Evolutionary conservation across 306 rosid species (phyloP).

Genomic region (Styphnolobium japonicum): DNA sequence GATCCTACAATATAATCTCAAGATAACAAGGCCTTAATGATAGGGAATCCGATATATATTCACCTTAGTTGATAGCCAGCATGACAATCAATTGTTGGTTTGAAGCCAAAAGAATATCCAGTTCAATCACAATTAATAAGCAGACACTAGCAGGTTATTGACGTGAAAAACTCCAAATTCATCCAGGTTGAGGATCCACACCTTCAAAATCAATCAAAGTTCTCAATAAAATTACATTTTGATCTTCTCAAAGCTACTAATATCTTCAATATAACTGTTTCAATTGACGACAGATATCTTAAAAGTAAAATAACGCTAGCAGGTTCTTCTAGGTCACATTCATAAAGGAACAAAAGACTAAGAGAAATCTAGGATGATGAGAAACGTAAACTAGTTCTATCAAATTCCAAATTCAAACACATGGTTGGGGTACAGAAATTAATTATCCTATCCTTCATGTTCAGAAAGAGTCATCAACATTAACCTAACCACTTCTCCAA

Average conservation of each 20-base stretch:
- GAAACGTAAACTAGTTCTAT: neutral
- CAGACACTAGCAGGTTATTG: neutral
- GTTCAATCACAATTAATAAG: neutral
- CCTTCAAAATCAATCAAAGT: neutral
- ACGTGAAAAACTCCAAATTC: neutral
- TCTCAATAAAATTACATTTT: neutral
- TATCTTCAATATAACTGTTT: neutral
- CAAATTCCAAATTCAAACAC: constrained; percentile 6
- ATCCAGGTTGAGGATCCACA: neutral
- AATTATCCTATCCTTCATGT: neutral
- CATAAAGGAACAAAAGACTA: neutral
- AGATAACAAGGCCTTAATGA: too few relatives aligned
- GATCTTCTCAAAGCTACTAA: neutral
- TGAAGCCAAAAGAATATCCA: too few relatives aligned
- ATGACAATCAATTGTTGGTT: too few relatives aligned
- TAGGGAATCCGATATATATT: too few relatives aligned
- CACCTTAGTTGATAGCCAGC: too few relatives aligned
- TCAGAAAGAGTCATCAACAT: neutral
- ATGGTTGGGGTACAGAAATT: constrained; percentile 2
- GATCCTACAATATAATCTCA: too few relatives aligned
- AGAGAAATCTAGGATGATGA: neutral
- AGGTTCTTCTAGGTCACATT: neutral
- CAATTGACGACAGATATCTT: neutral
- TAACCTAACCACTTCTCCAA: neutral
- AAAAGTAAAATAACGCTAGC: neutral